A percentile compares a stretch with the other conserved stretches of the same genome.
Evolutionary conservation across 1,139 yeast genomes (phyloP).

Genomic region (Hyphopichia burtonii): DNA sequence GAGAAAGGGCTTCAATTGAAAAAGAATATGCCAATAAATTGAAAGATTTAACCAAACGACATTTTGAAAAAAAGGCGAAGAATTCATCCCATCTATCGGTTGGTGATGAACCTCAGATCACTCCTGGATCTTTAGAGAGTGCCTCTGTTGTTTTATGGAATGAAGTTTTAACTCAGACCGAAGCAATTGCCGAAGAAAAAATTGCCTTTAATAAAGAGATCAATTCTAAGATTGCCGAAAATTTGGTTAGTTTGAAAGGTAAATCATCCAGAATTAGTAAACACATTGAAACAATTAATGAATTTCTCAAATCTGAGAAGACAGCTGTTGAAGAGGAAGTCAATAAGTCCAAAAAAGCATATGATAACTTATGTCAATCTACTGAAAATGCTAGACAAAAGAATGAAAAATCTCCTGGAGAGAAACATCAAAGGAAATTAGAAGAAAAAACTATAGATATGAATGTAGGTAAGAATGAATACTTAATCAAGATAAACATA

Average conservation of each 20-base stretch:
- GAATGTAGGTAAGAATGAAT: slow-evolving; percentile 83
- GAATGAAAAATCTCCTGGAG: slow-evolving; percentile 56
- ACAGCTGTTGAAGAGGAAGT: slow-evolving; percentile 64
- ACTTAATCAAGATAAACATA: slow-evolving; percentile 74
- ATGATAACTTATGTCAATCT: slow-evolving; percentile 75
- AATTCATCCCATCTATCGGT: slow-evolving; percentile 70
- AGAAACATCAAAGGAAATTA: slow-evolving; percentile 56
- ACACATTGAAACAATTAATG: slow-evolving; percentile 59
- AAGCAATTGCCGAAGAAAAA: slow-evolving; percentile 71
- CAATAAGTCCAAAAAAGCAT: slow-evolving; percentile 66
- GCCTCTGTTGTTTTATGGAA: slow-evolving; percentile 96
- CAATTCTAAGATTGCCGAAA: slow-evolving; percentile 59
- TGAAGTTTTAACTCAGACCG: slow-evolving; percentile 83
- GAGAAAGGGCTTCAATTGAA: slow-evolving; percentile 79
- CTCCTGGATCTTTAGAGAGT: slow-evolving; percentile 93
- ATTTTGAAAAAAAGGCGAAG: slow-evolving; percentile 75
- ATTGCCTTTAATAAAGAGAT: slow-evolving; percentile 61
- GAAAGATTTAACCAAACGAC: slow-evolving; percentile 62
- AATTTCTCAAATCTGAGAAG: slow-evolving; percentile 56
- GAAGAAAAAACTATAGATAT: slow-evolving; percentile 71
- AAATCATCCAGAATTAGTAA: slow-evolving; percentile 56
- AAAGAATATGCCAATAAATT: slow-evolving; percentile 76
- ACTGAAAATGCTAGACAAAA: slow-evolving; percentile 83
- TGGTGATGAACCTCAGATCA: slow-evolving; percentile 85
- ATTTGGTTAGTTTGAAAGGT: slow-evolving; percentile 52